Evolutionary conservation across 202 grass and related monocot genomes (phyloP).

Genomic region (Tripidium arundinaceum): DNA sequence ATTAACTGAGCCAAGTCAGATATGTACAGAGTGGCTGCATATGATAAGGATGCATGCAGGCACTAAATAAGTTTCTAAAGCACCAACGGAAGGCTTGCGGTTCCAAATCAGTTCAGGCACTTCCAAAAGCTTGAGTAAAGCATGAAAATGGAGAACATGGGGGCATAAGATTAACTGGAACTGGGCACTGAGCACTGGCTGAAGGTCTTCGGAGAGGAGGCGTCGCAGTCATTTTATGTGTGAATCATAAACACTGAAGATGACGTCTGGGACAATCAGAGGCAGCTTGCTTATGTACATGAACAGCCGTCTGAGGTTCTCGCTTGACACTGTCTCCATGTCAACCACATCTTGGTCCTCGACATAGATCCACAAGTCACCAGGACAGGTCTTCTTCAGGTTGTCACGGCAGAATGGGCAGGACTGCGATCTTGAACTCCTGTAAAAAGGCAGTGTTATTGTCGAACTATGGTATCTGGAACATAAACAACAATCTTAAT

Average conservation of each 20-base stretch:
- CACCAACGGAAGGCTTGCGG: not conserved
- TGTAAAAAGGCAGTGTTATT: slow-evolving; percentile 29
- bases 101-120: slow-evolving; percentile 23
- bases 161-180: slow-evolving; percentile 20
- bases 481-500: not conserved
- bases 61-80: slow-evolving; percentile 45
- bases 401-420: slow-evolving; percentile 81
- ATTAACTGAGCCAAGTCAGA: slow-evolving; percentile 43
- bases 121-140: slow-evolving; percentile 27
- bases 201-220: not conserved
- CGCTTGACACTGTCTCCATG: too few species aligned
- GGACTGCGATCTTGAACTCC: slow-evolving; percentile 70
- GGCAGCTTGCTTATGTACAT: slow-evolving; percentile 93
- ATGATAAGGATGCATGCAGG: slow-evolving; percentile 24
- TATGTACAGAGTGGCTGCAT: slow-evolving; percentile 48
- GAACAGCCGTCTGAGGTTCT: slow-evolving; percentile 53
- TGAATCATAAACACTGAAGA: slow-evolving; percentile 65
- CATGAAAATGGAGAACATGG: slow-evolving; percentile 24
- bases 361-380: slow-evolving; percentile 65
- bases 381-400: slow-evolving; percentile 52
- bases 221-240: slow-evolving; percentile 54
- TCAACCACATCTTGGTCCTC: slow-evolving; percentile 54
- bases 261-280: slow-evolving; percentile 63
- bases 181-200: not conserved
- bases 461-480: not conserved